Evolutionary conservation across 495 filamentous ascomycete genomes (phyloP), one percentile per base, ranked within the genome.

Genomic region (Chaetomium tenue): DNA sequence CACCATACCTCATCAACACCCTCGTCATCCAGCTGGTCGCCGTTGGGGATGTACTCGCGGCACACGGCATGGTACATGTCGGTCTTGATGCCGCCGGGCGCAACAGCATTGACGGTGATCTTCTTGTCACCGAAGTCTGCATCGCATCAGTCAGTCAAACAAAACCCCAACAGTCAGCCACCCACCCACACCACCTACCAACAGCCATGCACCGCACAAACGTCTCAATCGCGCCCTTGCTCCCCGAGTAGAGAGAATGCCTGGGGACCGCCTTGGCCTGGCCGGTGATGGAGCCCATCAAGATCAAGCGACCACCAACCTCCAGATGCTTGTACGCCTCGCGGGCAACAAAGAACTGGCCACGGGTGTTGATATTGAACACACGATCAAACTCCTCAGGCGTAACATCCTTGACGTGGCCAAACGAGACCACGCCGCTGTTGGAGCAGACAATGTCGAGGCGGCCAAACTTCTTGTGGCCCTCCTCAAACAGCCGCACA

Each of bases 331-430:
- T 83, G 74, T 86, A 86, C 8, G 83, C 88, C 76, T 88, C 82
- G 72, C 87, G 84, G 59, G 86, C 87, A 53, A 91, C 87, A 78
- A 93, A 92, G 83, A 92, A 93, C 76, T 93, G 91, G 2, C 85
- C 91, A 2, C 89, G 84, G 5, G 84, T 84, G 78, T 95, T 95
- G 63, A 93, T 75, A 74, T 84, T 85, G 79, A 93, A 91, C 60
- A 93, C 86, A 47, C 83, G 80, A 76, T 93, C 89, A 80, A 88
- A 93, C 68, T 89, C 85, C 68, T 87, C 87, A 56, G 86, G 81
- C 1, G 90, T 91, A 42, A 92, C 86, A 63, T 93, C 88, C 59
- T 86, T 83, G 66, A 88, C 76, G 75, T 82, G 80, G 70, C 82
- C 81, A 77, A 83, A 88, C 40, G 79, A 80, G 72, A 87, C 87